Percentiles rank a stretch among this genome's conserved stretches.
These are phyloP conservation scores for Sclerotinia borealis DNA, from an alignment of 2,329 filamentous ascomycete species.

Conservation along the genomic window DNA sequence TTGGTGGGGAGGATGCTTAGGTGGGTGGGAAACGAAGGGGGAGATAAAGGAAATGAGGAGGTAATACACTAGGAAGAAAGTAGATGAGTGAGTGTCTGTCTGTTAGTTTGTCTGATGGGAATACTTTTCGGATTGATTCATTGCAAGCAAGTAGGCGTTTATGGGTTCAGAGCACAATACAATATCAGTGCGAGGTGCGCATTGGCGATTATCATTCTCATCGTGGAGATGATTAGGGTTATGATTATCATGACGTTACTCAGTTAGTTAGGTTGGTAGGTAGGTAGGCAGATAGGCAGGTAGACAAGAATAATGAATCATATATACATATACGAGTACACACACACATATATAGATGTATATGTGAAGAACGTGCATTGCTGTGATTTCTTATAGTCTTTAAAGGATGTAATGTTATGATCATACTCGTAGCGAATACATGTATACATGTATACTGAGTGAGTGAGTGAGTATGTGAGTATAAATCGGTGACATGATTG, in stretches of 20 bases:
- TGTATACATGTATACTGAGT: too few species aligned
- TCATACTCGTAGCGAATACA: too few species aligned
- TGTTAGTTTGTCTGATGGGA: neutral
- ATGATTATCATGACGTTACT: neutral
- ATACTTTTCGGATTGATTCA: neutral
- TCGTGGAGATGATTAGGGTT: neutral
- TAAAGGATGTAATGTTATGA: too few species aligned
- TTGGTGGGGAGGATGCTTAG: constrained; percentile 1
- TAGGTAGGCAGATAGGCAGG: neutral
- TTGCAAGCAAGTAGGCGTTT: neutral
- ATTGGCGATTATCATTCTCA: too few species aligned
- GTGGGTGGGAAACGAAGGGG: neutral
- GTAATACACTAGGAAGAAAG: neutral
- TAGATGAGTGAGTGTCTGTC: neutral
- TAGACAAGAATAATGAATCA: constrained; percentile 7
- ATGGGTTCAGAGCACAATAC: neutral
- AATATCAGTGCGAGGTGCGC: too few species aligned
- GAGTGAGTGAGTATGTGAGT: too few species aligned
- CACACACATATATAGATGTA: neutral
- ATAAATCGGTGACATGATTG: too few species aligned
- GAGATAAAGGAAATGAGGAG: neutral
- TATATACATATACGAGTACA: neutral
- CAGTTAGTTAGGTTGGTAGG: neutral
- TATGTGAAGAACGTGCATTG: too few species aligned
- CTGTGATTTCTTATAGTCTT: too few species aligned